Conservation (phyloP, 345 rosid genomes). For the Euphorbia pulcherrima region DNA sequence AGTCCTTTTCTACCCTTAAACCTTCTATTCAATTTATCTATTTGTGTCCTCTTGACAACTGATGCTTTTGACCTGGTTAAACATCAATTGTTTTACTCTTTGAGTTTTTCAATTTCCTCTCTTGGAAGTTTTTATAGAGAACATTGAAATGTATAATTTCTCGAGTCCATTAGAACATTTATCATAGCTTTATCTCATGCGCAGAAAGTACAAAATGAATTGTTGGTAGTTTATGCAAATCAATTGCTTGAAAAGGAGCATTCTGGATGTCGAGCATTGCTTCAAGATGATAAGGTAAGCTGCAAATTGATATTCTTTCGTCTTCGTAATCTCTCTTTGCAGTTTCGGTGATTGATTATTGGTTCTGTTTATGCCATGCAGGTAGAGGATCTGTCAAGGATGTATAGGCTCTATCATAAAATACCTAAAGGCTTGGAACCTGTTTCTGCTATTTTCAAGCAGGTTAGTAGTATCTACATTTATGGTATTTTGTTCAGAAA, state of each 20-base stretch:
- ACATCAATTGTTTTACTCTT: too few relatives aligned
- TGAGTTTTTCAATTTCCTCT: too few relatives aligned
- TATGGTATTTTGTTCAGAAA: slow-evolving; percentile 13
- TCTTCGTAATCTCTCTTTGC: not conserved
- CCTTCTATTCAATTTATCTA: too few relatives aligned
- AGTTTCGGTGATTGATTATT: not conserved
- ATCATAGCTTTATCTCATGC: slow-evolving; percentile 5
- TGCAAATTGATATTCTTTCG: not conserved
- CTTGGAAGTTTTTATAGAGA: too few relatives aligned
- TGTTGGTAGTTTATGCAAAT: slow-evolving; percentile 58
- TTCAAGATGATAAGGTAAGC: slow-evolving; percentile 80
- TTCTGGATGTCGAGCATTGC: slow-evolving; percentile 87
- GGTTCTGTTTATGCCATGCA: slow-evolving; percentile 20
- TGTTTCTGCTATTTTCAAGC: slow-evolving; percentile 75
- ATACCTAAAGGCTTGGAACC: slow-evolving; percentile 76
- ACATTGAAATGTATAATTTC: too few relatives aligned
- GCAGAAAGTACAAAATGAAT: slow-evolving; percentile 89
- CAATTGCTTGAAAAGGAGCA: slow-evolving; percentile 81
- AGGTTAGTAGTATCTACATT: slow-evolving; percentile 44
- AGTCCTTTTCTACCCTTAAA: too few relatives aligned
- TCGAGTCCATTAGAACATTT: not conserved
- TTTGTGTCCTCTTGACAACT: too few relatives aligned
- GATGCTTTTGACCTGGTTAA: too few relatives aligned
- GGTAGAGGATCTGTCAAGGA: slow-evolving; percentile 95
- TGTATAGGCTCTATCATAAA: slow-evolving; percentile 82